Evolutionary conservation across 768 basidiomycete genomes (phyloP).

Genomic region (Rhodotorula toruloides): DNA sequence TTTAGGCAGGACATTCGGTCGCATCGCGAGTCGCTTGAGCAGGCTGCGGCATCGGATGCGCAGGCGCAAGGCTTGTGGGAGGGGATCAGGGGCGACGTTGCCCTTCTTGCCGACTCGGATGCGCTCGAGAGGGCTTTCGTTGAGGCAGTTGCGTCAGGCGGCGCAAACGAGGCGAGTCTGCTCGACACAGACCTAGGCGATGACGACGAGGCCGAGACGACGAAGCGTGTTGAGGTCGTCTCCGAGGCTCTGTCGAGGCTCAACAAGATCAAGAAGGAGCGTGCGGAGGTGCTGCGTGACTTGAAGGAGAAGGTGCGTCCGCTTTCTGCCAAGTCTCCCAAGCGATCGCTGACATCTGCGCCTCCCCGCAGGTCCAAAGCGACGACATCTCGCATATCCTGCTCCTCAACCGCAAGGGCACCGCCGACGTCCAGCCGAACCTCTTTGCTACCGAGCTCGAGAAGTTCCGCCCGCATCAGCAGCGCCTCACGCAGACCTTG

Average conservation of each 20-base stretch:
- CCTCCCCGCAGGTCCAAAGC: conserved; percentile 64
- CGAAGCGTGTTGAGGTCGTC: conserved; percentile 63
- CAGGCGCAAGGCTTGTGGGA: conserved; percentile 73
- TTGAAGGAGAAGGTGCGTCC: conserved; percentile 81
- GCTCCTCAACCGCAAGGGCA: conserved; percentile 73
- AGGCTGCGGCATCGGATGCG: conserved; percentile 70
- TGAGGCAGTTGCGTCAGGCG: conserved; percentile 55
- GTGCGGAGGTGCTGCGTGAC: conserved; percentile 81
- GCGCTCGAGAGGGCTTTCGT: conserved; percentile 46
- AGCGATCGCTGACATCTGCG: not conserved
- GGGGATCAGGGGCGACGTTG: conserved; percentile 61
- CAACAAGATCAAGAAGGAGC: conserved; percentile 75
- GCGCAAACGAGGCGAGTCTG: conserved; percentile 50
- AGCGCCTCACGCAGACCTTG: conserved; percentile 69
- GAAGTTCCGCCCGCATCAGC: conserved; percentile 89
- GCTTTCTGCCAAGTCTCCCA: not conserved
- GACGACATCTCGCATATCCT: conserved; percentile 96
- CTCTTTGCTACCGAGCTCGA: conserved; percentile 90
- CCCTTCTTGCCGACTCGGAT: conserved; percentile 55
- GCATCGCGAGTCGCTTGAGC: conserved; percentile 64
- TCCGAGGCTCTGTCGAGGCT: conserved; percentile 71
- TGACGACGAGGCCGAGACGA: conserved; percentile 60
- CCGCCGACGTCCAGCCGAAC: conserved; percentile 72
- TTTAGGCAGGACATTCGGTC: conserved; percentile 73
- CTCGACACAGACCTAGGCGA: conserved; percentile 61